phyloP scores from a whole-genome alignment of 305 asterid species.

The Euphrasia arctica region DNA sequence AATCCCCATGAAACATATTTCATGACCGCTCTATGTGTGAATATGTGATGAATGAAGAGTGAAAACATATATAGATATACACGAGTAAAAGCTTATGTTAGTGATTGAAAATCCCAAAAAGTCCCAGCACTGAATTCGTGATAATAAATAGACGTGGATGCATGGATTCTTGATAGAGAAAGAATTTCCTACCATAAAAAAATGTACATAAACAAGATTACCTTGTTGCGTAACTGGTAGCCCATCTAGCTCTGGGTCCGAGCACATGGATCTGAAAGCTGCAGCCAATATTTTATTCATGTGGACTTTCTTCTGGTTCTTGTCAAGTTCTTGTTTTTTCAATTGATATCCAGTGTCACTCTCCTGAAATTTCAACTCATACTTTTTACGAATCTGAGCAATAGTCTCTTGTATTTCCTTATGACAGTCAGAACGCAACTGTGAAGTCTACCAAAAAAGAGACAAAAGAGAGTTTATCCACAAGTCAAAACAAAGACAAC shows the following conservation, averaged over 20 bases:
- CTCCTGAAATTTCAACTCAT: slow-evolving; percentile 52
- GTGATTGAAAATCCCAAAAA: neutral
- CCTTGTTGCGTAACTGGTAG: slow-evolving; percentile 50
- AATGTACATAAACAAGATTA: slow-evolving; percentile 26
- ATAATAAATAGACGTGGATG: slow-evolving; percentile 16
- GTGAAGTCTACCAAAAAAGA: slow-evolving; percentile 42
- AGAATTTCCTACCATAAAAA: slow-evolving; percentile 12
- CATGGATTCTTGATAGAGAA: slow-evolving; percentile 19
- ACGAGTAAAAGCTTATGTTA: neutral
- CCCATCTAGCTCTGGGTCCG: slow-evolving; percentile 49
- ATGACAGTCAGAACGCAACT: slow-evolving; percentile 56
- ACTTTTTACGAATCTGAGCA: slow-evolving; percentile 54
- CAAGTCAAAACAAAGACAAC: slow-evolving; percentile 10
- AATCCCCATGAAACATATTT: too few species aligned
- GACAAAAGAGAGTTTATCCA: neutral
- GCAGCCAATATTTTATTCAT: slow-evolving; percentile 70
- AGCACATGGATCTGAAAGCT: slow-evolving; percentile 63
- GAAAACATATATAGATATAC: neutral
- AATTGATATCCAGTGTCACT: slow-evolving; percentile 38
- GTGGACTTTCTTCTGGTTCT: slow-evolving; percentile 38
- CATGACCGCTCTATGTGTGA: neutral
- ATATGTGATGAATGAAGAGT: neutral
- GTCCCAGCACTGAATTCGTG: neutral
- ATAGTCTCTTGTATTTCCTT: slow-evolving; percentile 57
- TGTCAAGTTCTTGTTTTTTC: slow-evolving; percentile 47